Percentiles rank a stretch among this genome's conserved stretches.
Conservation (phyloP, 2,329 filamentous ascomycete species). For the Cordyceps cateniannulata region DNA sequence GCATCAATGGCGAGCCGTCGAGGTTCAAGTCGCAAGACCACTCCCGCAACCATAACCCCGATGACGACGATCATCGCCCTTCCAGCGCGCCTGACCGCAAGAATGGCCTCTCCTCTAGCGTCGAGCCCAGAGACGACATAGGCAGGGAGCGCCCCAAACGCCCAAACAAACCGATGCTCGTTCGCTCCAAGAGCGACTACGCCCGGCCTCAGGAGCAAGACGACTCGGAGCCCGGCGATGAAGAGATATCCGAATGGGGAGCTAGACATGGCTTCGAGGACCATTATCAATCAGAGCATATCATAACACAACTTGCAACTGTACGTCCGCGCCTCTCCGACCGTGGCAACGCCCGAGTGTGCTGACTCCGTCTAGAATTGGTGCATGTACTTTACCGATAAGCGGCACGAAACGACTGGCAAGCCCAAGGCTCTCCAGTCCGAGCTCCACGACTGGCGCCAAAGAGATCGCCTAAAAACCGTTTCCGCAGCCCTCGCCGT, state of each 20-base stretch:
- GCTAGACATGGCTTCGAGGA: slow-evolving; percentile 85
- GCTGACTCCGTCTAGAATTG: slow-evolving; percentile 59
- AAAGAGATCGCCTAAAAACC: slow-evolving; percentile 93
- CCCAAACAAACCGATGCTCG: slow-evolving; percentile 42
- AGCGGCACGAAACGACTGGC: slow-evolving; percentile 90
- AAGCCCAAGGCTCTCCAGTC: slow-evolving; percentile 65
- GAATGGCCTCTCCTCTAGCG: slow-evolving; percentile 22
- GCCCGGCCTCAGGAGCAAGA: slow-evolving; percentile 34
- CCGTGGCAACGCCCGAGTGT: neutral
- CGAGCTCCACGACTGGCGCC: slow-evolving; percentile 87
- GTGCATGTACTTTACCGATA: slow-evolving; percentile 99
- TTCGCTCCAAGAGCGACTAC: slow-evolving; percentile 53
- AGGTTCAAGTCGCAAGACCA: slow-evolving; percentile 7
- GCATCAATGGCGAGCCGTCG: slow-evolving; percentile 8
- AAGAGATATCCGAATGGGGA: slow-evolving; percentile 47
- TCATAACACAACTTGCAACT: slow-evolving; percentile 75
- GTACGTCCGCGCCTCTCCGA: slow-evolving; percentile 43
- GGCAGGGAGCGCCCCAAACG: slow-evolving; percentile 31
- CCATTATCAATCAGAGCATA: slow-evolving; percentile 85
- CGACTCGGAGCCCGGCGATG: slow-evolving; percentile 35
- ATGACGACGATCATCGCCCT: slow-evolving; percentile 30
- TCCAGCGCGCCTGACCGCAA: slow-evolving; percentile 41
- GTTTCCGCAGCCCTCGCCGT: slow-evolving; percentile 91
- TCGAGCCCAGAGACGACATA: slow-evolving; percentile 25
- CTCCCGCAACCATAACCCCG: slow-evolving; percentile 7